Base-by-base conservation (phyloP, 768 basidiomycete genomes). In the Termitomyces sp. region DNA sequence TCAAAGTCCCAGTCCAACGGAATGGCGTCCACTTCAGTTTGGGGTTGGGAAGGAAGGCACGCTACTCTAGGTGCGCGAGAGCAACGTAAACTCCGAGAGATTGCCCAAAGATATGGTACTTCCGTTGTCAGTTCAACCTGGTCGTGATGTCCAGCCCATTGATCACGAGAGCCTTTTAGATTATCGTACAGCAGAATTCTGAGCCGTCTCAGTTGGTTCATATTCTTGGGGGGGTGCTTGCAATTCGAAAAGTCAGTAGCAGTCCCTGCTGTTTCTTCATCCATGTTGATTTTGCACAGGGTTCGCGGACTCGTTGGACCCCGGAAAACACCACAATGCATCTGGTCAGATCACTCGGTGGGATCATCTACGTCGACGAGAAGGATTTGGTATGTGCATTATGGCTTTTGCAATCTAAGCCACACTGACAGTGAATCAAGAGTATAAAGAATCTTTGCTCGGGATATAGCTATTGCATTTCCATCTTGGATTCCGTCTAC, bases 301-400 rank as follows among this genome's bases (percentile, higher is more conserved):
- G 91, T 19, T 72, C 79, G 30, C 80, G 91, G 47, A 76, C 75
- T 6, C 88, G 85, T 64, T 93, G 91, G 91, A 80, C 82, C 11
- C 66, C 80, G 1, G 90, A 91, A 49, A 92, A 93, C 60, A 91
- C 89, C 5, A 76, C 89, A 0, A 91, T 94, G 88, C 90, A 92
- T 58, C 72, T 85, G 48, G 76, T 91, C 35, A 79, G 89, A 54
- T 77, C 75, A 1, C 63, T 67, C 8, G 64, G 72, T 17, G 80
- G 79, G 3, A 70, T 80, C 12, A 69, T 87, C 30, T 73, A 79
- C 56, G 82, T 91, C 54, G 89, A 92, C 60, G 87, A 92, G 64
- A 73, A 83, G 42, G 86, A 92, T 60, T 68, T 89, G 56, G 91
- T 91, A 63, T 62, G 77, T 54, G 21, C 12, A 10, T 52, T 47